Evolutionary conservation across 2,329 filamentous ascomycete genomes (phyloP).

Genomic region (Zymoseptoria pseudotritici): DNA sequence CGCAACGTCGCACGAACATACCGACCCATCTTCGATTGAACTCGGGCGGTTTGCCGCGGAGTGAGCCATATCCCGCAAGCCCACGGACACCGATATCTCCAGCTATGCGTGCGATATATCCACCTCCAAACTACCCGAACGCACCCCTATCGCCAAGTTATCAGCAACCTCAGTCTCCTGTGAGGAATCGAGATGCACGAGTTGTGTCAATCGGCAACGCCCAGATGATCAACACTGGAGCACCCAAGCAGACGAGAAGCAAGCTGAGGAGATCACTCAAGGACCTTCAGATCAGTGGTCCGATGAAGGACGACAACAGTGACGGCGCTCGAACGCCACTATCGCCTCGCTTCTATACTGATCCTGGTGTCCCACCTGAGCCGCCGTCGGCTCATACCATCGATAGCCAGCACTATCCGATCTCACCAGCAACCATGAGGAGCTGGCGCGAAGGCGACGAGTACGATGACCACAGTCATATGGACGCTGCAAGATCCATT

Average conservation of each 20-base stretch:
- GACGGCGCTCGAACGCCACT: constrained; percentile 45
- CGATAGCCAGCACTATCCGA: constrained; percentile 24
- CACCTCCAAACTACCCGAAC: constrained; percentile 24
- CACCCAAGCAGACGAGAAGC: constrained; percentile 11
- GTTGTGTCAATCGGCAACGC: constrained; percentile 33
- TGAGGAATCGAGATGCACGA: constrained; percentile 20
- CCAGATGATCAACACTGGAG: constrained; percentile 24
- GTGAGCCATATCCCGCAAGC: constrained; percentile 29
- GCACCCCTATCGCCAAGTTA: not conserved
- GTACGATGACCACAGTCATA: not conserved
- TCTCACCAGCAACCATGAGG: constrained; percentile 25
- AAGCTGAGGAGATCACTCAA: constrained; percentile 36
- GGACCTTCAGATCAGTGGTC: constrained; percentile 52
- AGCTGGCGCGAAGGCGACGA: not conserved
- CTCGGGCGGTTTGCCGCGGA: constrained; percentile 1
- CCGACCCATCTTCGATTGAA: constrained; percentile 17
- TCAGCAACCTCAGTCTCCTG: not conserved
- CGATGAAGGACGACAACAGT: constrained; percentile 41
- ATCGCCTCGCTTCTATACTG: constrained; percentile 48
- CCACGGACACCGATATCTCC: constrained; percentile 29
- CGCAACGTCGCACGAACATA: not conserved
- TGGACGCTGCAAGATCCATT: not conserved
- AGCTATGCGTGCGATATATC: constrained; percentile 40
- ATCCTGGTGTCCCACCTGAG: constrained; percentile 48
- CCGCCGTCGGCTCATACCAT: constrained; percentile 34